These are phyloP conservation scores for Morella rubra DNA, from an alignment of 306 rosid species.

Conservation along the genomic window DNA sequence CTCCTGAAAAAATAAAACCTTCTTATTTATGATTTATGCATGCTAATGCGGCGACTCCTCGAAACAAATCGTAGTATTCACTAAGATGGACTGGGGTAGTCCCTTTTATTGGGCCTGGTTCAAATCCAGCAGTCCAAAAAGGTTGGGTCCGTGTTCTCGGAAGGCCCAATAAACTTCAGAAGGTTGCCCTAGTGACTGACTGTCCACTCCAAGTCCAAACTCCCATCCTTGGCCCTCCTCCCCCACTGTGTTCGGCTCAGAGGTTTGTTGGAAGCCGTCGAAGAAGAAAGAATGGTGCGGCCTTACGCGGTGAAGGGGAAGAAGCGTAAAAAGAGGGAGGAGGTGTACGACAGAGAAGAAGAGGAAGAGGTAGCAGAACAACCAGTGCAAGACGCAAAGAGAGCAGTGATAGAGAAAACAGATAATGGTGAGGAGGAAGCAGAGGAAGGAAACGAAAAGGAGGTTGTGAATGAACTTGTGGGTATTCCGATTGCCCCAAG, in stretches of 20 bases:
- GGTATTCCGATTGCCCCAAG: conserved; percentile 53
- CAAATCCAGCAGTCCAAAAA: too few relatives aligned
- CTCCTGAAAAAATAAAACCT: too few relatives aligned
- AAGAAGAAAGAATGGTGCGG: conserved; percentile 40
- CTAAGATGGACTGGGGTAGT: too few relatives aligned
- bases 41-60: too few relatives aligned
- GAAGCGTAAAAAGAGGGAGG: conserved; percentile 54
- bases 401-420: conserved; percentile 13
- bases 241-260: background rate
- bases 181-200: background rate
- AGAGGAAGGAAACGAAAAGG: background rate
- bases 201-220: background rate
- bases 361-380: conserved; percentile 25
- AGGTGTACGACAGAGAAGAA: conserved; percentile 37
- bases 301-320: conserved; percentile 49
- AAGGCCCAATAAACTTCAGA: too few relatives aligned
- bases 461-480: conserved; percentile 38
- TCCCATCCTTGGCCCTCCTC: background rate
- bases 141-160: background rate
- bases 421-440: background rate
- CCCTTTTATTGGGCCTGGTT: too few relatives aligned
- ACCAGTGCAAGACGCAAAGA: conserved; percentile 22
- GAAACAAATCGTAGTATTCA: too few relatives aligned
- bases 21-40: too few relatives aligned
- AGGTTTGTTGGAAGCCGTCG: background rate